A percentile compares a stretch with the other conserved stretches of the same genome.
These are phyloP conservation scores for Cryptomeria japonica DNA, from an alignment of 75 land plant species.

Conservation along the genomic window DNA sequence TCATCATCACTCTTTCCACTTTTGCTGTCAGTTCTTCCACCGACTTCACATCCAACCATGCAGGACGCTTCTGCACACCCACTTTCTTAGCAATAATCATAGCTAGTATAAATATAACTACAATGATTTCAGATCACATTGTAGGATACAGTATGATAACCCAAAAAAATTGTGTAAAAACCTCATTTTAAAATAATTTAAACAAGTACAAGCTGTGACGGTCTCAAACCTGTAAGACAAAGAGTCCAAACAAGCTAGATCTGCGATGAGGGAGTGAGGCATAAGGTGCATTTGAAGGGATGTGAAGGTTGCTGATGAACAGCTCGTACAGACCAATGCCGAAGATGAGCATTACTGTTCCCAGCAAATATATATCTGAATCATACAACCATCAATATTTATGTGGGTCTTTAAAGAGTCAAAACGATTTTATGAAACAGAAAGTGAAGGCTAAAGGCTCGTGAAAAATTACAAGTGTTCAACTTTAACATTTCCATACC, in stretches of 20 bases:
- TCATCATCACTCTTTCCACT: constrained; percentile 37
- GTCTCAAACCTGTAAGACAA: constrained; percentile 51
- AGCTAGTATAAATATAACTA: too few species aligned
- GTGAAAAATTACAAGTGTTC: too few species aligned
- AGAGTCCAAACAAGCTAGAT: constrained; percentile 74
- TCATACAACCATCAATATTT: background rate
- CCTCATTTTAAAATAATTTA: too few species aligned
- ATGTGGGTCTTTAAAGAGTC: too few species aligned
- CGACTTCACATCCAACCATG: constrained; percentile 32
- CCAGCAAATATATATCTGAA: constrained; percentile 78
- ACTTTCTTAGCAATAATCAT: background rate
- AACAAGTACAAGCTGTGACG: background rate
- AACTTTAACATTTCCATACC: background rate
- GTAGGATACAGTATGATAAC: too few species aligned
- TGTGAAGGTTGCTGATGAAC: constrained; percentile 69
- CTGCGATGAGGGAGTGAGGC: constrained; percentile 14
- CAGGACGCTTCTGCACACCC: constrained; percentile 37
- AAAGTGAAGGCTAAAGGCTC: too few species aligned
- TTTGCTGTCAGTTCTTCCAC: constrained; percentile 32
- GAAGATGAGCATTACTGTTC: constrained; percentile 91
- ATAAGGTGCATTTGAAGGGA: constrained; percentile 16
- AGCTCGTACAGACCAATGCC: constrained; percentile 93
- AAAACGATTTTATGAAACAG: too few species aligned
- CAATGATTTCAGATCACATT: too few species aligned
- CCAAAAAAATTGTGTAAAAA: too few species aligned